Conservation (phyloP, 2,329 filamentous ascomycete species). For the Thielaviopsis euricoi region DNA sequence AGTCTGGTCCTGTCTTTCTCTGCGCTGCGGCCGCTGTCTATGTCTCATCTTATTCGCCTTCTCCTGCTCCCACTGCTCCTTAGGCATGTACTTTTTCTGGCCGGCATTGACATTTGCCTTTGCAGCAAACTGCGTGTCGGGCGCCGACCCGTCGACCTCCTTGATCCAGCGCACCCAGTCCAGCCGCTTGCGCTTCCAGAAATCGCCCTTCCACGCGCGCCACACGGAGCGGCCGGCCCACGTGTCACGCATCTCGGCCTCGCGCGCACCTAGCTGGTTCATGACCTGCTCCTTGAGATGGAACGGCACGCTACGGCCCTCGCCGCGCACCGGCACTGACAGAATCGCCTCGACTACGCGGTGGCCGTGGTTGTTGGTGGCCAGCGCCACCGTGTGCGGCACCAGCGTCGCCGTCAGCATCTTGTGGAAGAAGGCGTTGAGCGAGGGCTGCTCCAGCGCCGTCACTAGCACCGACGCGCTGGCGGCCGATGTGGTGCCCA, state of each 20-base stretch:
- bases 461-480: conserved; percentile 34
- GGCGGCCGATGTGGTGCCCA: conserved; percentile 41
- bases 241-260: conserved; percentile 32
- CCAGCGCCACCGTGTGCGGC: conserved; percentile 29
- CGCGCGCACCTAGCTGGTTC: conserved; percentile 28
- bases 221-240: conserved; percentile 40
- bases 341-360: conserved; percentile 34
- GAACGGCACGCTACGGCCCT: conserved; percentile 32
- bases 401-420: conserved; percentile 30
- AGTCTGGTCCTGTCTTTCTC: neutral
- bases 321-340: conserved; percentile 30
- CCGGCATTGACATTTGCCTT: conserved; percentile 3
- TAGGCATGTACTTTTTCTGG: conserved; percentile 7
- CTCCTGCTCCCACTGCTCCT: conserved; percentile 9
- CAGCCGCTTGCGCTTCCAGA: conserved; percentile 34
- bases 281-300: conserved; percentile 42
- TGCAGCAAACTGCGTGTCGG: conserved; percentile 5
- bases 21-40: conserved; percentile 5
- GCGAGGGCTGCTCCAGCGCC: conserved; percentile 30
- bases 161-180: conserved; percentile 44
- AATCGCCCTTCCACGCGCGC: conserved; percentile 40
- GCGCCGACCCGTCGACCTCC: conserved; percentile 19
- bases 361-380: conserved; percentile 33
- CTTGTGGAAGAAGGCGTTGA: conserved; percentile 39
- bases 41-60: conserved; percentile 6